Conservation (phyloP, 1,284 basidiomycete species). For the Ceraceosorus bombacis region DNA sequence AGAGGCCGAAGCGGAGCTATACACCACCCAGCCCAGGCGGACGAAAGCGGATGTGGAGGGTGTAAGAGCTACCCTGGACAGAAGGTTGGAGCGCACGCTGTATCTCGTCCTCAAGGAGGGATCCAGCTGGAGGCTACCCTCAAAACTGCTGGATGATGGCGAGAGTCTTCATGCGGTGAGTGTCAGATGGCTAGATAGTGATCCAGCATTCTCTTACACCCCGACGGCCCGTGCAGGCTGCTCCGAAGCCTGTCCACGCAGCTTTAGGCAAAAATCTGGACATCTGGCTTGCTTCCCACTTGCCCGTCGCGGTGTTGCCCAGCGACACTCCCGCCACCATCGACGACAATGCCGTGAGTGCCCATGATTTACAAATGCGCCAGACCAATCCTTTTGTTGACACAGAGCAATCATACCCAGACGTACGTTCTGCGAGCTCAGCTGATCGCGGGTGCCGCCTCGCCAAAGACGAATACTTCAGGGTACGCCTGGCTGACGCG, state of each 20-base stretch:
- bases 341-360: neutral
- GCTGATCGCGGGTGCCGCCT: constrained; percentile 33
- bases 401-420: constrained; percentile 10
- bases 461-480: constrained; percentile 51
- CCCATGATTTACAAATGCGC: neutral
- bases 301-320: constrained; percentile 33
- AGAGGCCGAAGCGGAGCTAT: constrained; percentile 55
- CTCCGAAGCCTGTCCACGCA: constrained; percentile 24
- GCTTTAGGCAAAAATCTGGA: constrained; percentile 37
- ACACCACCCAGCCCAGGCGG: constrained; percentile 51
- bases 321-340: constrained; percentile 7
- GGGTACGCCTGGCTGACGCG: constrained; percentile 87
- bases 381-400: neutral
- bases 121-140: constrained; percentile 21
- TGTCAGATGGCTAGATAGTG: no score
- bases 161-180: constrained; percentile 10
- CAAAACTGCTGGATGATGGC: constrained; percentile 2
- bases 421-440: constrained; percentile 40
- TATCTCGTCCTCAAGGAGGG: constrained; percentile 67
- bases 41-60: constrained; percentile 62
- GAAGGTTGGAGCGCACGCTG: constrained; percentile 72
- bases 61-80: constrained; percentile 64
- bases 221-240: constrained; percentile 2
- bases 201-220: no score
- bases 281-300: constrained; percentile 42